A percentile compares a stretch with the other conserved stretches of the same genome.
Evolutionary conservation across 1,139 yeast genomes (phyloP).

Genomic region (Pichia norvegensis): DNA sequence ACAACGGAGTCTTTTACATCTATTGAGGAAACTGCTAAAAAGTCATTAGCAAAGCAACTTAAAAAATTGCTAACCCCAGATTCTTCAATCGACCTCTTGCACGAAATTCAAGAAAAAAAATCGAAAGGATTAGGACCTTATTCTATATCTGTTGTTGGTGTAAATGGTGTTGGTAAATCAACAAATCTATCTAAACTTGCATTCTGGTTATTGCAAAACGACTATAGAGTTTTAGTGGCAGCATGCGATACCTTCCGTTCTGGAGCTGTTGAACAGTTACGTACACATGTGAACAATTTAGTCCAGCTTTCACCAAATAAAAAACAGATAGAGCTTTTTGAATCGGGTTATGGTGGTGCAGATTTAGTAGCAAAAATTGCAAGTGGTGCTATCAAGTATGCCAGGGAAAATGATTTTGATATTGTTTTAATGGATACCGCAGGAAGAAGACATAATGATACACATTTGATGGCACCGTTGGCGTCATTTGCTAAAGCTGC

Average conservation of each 20-base stretch:
- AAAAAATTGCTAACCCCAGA: constrained; percentile 86
- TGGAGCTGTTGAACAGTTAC: constrained; percentile 94
- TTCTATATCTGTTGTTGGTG: constrained; percentile 95
- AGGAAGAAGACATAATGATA: constrained; percentile 94
- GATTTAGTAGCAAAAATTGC: constrained; percentile 90
- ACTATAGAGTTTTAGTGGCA: constrained; percentile 78
- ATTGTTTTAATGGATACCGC: constrained; percentile 94
- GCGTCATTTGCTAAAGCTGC: constrained; percentile 96
- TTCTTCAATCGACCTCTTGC: constrained; percentile 78
- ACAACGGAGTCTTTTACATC: constrained; percentile 62
- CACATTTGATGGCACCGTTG: constrained; percentile 89
- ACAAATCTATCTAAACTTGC: constrained; percentile 92
- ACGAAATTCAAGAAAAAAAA: constrained; percentile 60
- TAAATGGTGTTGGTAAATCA: constrained; percentile 96
- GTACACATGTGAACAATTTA: constrained; percentile 85
- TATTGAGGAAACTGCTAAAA: constrained; percentile 51
- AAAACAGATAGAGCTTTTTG: constrained; percentile 71
- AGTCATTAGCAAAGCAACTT: constrained; percentile 65
- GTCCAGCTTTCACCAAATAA: constrained; percentile 44
- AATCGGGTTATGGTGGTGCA: constrained; percentile 95
- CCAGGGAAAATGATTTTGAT: constrained; percentile 60
- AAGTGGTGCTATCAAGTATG: constrained; percentile 81
- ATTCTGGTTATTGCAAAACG: constrained; percentile 89
- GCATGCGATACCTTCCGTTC: constrained; percentile 98
- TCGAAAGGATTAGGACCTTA: constrained; percentile 52